These are phyloP conservation scores for Aspergillus sp. DNA, from an alignment of 2,329 filamentous ascomycete genomes.

Conservation along the genomic window DNA sequence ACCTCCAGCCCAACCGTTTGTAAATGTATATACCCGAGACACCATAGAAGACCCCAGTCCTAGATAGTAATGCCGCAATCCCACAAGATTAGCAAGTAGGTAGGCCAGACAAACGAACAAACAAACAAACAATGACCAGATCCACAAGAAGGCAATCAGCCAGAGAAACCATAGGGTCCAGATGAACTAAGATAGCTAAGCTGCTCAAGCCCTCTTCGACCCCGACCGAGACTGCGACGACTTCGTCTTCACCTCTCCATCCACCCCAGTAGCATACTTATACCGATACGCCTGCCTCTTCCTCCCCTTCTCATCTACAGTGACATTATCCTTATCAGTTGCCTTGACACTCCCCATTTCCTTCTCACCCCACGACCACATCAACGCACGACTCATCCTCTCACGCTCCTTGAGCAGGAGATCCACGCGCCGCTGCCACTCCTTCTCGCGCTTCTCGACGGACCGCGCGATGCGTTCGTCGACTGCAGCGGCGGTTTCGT, in stretches of 20 bases:
- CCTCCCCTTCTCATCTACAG: conserved; percentile 26
- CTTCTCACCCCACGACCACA: conserved; percentile 46
- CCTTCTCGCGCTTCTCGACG: conserved; percentile 46
- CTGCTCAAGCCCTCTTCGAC: not conserved
- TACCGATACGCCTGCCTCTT: conserved; percentile 41
- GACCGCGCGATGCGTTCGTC: conserved; percentile 44
- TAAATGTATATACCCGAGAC: not conserved
- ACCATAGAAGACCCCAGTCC: not conserved
- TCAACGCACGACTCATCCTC: conserved; percentile 41
- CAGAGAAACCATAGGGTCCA: too few relatives aligned
- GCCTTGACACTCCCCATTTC: conserved; percentile 32
- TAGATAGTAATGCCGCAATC: too few relatives aligned
- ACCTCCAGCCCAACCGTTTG: not conserved
- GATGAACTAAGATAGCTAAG: too few relatives aligned
- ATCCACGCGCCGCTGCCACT: conserved; percentile 46
- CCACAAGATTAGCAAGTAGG: too few relatives aligned
- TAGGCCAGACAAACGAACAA: not conserved
- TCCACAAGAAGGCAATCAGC: too few relatives aligned
- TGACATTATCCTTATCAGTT: conserved; percentile 28
- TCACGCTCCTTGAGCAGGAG: conserved; percentile 45
- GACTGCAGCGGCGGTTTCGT: conserved; percentile 42
- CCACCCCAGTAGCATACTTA: conserved; percentile 31
- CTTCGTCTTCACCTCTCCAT: too few relatives aligned
- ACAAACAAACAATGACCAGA: not conserved
- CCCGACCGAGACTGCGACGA: too few relatives aligned